These are phyloP conservation scores for Rhodotorula sp. DNA, from an alignment of 1,284 basidiomycete species.

Conservation along the genomic window DNA sequence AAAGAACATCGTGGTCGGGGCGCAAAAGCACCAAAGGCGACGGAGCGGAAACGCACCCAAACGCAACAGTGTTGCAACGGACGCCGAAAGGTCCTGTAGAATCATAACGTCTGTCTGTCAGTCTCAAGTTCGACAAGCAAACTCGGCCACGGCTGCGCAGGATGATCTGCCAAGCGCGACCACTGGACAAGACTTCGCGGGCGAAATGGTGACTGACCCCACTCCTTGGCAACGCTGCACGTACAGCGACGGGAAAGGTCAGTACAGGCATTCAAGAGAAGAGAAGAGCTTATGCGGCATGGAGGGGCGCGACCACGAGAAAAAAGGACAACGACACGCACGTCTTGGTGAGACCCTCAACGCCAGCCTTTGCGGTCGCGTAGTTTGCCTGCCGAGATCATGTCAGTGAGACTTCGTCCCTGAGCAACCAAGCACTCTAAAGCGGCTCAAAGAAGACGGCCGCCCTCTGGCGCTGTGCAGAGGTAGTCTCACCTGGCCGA, in stretches of 20 bases:
- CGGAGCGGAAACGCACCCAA: conserved; percentile 62
- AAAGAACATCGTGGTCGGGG: not conserved
- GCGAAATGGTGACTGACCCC: conserved; percentile 57
- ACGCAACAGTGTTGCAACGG: conserved; percentile 76
- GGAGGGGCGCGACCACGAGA: too few relatives aligned
- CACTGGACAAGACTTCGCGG: not conserved
- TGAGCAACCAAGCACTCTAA: not conserved
- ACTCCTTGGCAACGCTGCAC: conserved; percentile 68
- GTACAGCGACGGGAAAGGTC: too few relatives aligned
- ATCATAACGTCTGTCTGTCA: not conserved
- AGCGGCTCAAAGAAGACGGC: not conserved
- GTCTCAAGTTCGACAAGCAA: accelerated
- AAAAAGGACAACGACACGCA: not conserved
- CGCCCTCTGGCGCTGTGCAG: too few relatives aligned
- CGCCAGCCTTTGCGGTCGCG: conserved; percentile 62
- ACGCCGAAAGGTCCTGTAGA: conserved; percentile 60
- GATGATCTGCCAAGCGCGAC: not conserved
- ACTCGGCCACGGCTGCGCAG: not conserved
- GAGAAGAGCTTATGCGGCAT: too few relatives aligned
- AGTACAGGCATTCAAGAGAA: not conserved
- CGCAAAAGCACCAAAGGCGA: conserved; percentile 45
- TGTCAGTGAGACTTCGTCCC: too few relatives aligned
- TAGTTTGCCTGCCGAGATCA: conserved; percentile 61
- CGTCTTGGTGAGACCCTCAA: conserved; percentile 64
- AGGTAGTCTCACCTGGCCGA: conserved; percentile 56